A percentile compares a stretch with the other conserved stretches of the same genome.
Evolutionary conservation across 1,284 basidiomycete genomes (phyloP).

Genomic region (Cutaneotrichosporon sp.): DNA sequence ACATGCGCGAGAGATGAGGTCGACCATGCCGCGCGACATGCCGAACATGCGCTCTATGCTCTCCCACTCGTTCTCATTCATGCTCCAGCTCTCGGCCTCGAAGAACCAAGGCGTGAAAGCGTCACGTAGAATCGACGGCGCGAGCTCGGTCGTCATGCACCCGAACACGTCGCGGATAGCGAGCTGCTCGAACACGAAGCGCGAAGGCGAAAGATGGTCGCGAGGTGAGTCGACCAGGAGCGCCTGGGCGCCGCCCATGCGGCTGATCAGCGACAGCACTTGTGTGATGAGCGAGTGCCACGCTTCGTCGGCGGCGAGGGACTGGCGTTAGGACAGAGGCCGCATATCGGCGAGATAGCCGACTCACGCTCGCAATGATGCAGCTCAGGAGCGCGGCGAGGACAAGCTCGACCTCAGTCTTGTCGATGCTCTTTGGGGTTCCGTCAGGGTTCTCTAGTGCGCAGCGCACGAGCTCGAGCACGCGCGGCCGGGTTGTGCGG

Average conservation of each 20-base stretch:
- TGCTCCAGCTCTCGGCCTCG: slow-evolving; percentile 44
- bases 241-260: slow-evolving; percentile 43
- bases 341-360: neutral
- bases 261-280: slow-evolving; percentile 41
- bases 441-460: slow-evolving; percentile 34
- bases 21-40: slow-evolving; percentile 46
- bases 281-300: slow-evolving; percentile 49
- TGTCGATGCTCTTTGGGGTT: slow-evolving; percentile 31
- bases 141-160: slow-evolving; percentile 47
- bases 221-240: slow-evolving; percentile 41
- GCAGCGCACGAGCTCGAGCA: slow-evolving; percentile 35
- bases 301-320: slow-evolving; percentile 46
- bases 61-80: slow-evolving; percentile 46
- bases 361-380: slow-evolving; percentile 47
- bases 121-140: slow-evolving; percentile 43
- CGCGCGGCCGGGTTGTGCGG: slow-evolving; percentile 33
- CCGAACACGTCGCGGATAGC: slow-evolving; percentile 51
- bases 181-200: slow-evolving; percentile 51
- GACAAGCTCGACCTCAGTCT: slow-evolving; percentile 44
- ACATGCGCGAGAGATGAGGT: slow-evolving; percentile 44
- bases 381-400: slow-evolving; percentile 46
- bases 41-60: slow-evolving; percentile 50
- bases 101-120: slow-evolving; percentile 51
- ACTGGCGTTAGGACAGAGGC: slow-evolving; percentile 24
- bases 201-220: slow-evolving; percentile 38